Base-by-base conservation (phyloP, 2,329 filamentous ascomycete genomes). In the Cladophialophora yegresii region DNA sequence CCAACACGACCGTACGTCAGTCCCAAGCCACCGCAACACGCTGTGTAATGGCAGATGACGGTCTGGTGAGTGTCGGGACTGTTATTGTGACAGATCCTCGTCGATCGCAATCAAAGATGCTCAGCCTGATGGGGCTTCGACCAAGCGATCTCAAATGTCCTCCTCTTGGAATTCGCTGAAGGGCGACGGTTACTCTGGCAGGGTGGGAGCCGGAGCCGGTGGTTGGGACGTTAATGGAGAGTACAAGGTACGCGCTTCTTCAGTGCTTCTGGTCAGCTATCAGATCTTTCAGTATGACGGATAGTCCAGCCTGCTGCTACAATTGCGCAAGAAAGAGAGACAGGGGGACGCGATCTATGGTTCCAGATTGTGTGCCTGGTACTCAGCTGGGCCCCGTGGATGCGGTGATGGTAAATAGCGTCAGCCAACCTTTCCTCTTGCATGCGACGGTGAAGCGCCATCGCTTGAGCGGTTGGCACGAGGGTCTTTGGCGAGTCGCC, bases 101-200 rank as follows among this genome's bases (percentile, higher is more conserved):
- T 33, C 63, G 66, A 68, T 68, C 66, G 63, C 66, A 68, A 68
- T 68, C 66, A 66, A 68, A 68, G 33, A 16, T 58, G 51, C 56
- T 40, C 58, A 61, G 51, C 53, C 47, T 43, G 36, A 40, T 40
- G 36, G 3, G 26, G 26, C 6, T n/a, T 7, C 16, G 13, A n/a
- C 13, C 36, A n/a, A n/a, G n/a, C n/a, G n/a, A n/a, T n/a, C n/a
- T 64, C 61, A 66, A 33, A 56, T 63, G 6, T 53, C 65, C 65
- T n/a, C 50, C 62, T 67, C 45, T 60, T 60, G 22, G 20, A 45
- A 16, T 23, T 51, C 43, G 32, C 45, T 40, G 28, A 26, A 28
- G 32, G 36, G 5, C n/a, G 36, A 43, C 5, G 26, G 26, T 53
- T n/a, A 2, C 33, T 26, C 30, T 16, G 43, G 16, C 30, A 32